phyloP scores from a whole-genome alignment of 306 rosid genomes.

The Vigna nakashimae region DNA sequence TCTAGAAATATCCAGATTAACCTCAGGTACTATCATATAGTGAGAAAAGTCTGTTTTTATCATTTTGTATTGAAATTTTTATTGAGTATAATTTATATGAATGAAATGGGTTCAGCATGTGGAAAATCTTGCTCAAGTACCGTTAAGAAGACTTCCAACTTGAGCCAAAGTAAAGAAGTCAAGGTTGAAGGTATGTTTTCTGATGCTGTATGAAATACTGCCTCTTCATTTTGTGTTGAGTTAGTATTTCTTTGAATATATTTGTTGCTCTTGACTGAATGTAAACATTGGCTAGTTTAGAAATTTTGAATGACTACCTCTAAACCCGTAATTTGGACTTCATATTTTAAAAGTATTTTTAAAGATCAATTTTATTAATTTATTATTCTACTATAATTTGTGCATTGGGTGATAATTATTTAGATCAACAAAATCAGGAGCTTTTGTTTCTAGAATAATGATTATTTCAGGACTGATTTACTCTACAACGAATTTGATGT shows the following conservation, averaged over 20 bases:
- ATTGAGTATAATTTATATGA: slow-evolving; percentile 29
- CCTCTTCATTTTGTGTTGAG: slow-evolving; percentile 16
- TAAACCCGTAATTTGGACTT: not conserved
- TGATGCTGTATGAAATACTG: slow-evolving; percentile 25
- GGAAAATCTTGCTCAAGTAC: slow-evolving; percentile 59
- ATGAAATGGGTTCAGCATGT: slow-evolving; percentile 47
- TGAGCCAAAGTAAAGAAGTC: slow-evolving; percentile 52
- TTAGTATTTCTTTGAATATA: slow-evolving; percentile 14
- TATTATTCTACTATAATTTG: slow-evolving; percentile 6
- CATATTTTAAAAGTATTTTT: not conserved
- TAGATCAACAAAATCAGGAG: not conserved
- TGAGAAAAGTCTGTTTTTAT: slow-evolving; percentile 37
- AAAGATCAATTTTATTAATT: slow-evolving; percentile 9
- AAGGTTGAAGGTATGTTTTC: slow-evolving; percentile 72
- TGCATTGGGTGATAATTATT: not conserved
- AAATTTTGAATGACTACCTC: not conserved
- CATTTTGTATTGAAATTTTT: slow-evolving; percentile 25
- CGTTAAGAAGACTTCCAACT: slow-evolving; percentile 60
- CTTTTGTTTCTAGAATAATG: not conserved
- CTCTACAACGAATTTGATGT: not conserved
- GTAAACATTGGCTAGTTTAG: slow-evolving; percentile 10
- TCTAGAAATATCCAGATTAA: slow-evolving; percentile 54
- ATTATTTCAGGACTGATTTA: not conserved
- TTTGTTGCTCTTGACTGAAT: slow-evolving; percentile 4
- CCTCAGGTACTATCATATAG: slow-evolving; percentile 62